Conservation (phyloP, 140 eudicot species). For the Anethum foeniculum region DNA sequence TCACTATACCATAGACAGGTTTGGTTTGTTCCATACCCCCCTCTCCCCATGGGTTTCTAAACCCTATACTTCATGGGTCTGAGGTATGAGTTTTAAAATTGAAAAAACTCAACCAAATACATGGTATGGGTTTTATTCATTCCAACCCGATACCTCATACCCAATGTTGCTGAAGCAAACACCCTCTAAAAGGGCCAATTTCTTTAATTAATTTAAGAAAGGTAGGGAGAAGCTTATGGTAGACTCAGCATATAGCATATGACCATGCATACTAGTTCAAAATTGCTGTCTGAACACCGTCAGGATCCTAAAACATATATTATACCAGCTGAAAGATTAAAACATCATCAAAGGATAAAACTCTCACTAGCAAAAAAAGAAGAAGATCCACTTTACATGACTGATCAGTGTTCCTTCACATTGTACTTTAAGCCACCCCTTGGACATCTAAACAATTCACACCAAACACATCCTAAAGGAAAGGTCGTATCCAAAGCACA, state of each 20-base stretch:
- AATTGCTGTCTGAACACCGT: background rate
- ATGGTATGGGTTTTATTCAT: too few species aligned
- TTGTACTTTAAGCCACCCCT: background rate
- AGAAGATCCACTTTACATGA: too few species aligned
- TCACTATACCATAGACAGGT: too few species aligned
- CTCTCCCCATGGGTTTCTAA: too few species aligned
- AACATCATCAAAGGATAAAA: background rate
- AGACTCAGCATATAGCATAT: background rate
- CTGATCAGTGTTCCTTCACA: background rate
- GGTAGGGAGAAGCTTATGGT: background rate
- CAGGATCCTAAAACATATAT: background rate
- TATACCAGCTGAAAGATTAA: background rate
- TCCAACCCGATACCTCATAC: too few species aligned
- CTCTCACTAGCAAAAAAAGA: background rate
- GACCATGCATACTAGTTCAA: too few species aligned
- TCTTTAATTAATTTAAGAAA: background rate
- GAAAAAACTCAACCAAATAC: too few species aligned
- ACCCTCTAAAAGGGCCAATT: background rate
- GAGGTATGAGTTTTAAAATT: too few species aligned
- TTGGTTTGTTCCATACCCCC: too few species aligned
- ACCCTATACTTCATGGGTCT: too few species aligned
- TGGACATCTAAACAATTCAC: background rate
- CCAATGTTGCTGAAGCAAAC: too few species aligned
- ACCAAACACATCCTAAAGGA: background rate
- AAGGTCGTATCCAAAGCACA: background rate